Conservation (phyloP, 176 grass and related monocot species). For the Thinopyrum elongatum region DNA sequence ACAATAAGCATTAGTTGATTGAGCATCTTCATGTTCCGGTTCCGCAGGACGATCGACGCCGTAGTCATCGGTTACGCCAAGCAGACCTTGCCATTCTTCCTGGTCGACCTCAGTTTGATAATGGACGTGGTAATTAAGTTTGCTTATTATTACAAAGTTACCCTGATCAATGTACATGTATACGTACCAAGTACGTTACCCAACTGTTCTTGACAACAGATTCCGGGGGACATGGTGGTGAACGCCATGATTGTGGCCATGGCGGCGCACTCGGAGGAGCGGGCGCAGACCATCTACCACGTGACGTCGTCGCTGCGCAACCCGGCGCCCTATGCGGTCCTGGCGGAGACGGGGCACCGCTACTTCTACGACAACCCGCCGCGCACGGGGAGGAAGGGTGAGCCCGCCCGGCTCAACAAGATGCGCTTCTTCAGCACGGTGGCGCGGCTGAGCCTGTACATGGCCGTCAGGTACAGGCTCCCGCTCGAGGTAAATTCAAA, state of each 20-base stretch:
- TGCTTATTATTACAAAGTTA: neutral
- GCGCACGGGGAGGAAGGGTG: neutral
- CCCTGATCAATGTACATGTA: neutral
- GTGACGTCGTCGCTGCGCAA: neutral
- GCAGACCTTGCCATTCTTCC: conserved; percentile 27
- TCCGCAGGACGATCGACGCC: conserved; percentile 47
- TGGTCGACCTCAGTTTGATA: neutral
- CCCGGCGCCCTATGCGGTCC: neutral
- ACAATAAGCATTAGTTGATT: neutral
- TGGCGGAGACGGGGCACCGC: neutral
- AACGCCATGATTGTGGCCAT: neutral
- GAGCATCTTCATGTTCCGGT: neutral
- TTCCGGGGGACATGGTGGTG: conserved; percentile 2
- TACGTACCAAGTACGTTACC: neutral
- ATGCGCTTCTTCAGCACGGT: conserved; percentile 10
- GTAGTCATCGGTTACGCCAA: conserved; percentile 55
- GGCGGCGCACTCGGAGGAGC: neutral
- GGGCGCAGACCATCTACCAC: neutral
- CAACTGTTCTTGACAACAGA: neutral
- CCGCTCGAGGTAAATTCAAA: neutral
- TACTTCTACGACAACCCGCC: neutral
- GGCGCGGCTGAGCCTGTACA: neutral
- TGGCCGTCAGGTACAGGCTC: neutral
- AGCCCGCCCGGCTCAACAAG: neutral
- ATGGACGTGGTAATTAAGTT: neutral